Base-by-base conservation (phyloP, 2,329 filamentous ascomycete species). In the Diaporthe batatas region DNA sequence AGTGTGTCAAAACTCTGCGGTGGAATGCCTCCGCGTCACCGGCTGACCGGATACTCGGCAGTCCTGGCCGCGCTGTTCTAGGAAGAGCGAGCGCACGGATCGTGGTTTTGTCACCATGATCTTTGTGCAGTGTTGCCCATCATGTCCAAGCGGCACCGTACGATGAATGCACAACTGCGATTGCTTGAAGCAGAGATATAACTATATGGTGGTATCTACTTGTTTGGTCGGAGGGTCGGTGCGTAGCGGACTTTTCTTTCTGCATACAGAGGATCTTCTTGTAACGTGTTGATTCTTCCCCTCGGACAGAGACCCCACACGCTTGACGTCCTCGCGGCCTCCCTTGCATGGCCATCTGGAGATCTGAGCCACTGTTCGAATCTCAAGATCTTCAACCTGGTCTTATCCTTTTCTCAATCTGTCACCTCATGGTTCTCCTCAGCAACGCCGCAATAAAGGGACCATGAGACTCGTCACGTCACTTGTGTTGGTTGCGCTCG, bases 401-500 rank as follows among this genome's bases (percentile, higher is more conserved):
- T 53, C 42, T 70, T 29, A 54, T 53, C 44, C 7, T 25, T 18
- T 39, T 39, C 62, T 65, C 32, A 32, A 53, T 67, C 47, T 53
- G n/a, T n/a, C n/a, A 39, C 12, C 23, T 29, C 32, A 67, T 23
- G 47, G 23, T 10, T 25, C 3, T 67, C 47, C 6, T 23, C 32
- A 10, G 14, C 23, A 53, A 39, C 47, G 47, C 47, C 47, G 32
- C 62, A 53, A 53, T 39, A 53, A 67, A 25, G 12, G 25, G 32
- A 67, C 18, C 62, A 70, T 70, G 68, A 70, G 32, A 62, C 44
- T 51, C 32, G 23, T 32, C 55, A 34, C 25, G 47, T 32, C 34
- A 44, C 36, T 36, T 18, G 10, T 51, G 32, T 36, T 49, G 6
- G 49, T 23, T 21, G 29, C 39, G 39, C 39, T 57, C 36, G n/a